Conservation (phyloP, 192 early-diverging fungal genomes). For the Endogone sp. region DNA sequence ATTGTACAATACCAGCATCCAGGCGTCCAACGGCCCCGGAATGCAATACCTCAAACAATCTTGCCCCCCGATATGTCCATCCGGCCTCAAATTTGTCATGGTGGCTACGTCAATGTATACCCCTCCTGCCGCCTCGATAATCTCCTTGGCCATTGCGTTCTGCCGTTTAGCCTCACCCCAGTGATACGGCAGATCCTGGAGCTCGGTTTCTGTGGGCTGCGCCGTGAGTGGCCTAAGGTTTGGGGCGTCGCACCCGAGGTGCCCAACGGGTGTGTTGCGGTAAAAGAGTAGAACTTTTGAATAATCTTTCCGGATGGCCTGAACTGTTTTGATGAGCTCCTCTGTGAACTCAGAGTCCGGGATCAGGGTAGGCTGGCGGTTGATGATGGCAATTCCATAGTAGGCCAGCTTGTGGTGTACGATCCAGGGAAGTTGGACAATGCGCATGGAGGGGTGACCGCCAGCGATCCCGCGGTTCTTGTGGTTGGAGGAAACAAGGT, state of each 20-base stretch:
- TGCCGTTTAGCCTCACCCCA: conserved; percentile 38
- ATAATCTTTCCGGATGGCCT: conserved; percentile 23
- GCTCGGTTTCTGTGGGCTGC: conserved; percentile 24
- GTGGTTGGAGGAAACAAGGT: conserved; percentile 30
- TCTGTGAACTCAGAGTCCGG: conserved; percentile 33
- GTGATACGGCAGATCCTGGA: conserved; percentile 29
- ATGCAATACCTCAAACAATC: conserved; percentile 55
- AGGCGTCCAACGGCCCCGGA: conserved; percentile 51
- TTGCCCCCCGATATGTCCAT: conserved; percentile 50
- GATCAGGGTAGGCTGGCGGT: conserved; percentile 30
- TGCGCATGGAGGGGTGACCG: conserved; percentile 24
- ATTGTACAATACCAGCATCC: conserved; percentile 31
- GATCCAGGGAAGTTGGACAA: conserved; percentile 25
- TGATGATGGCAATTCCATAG: conserved; percentile 43
- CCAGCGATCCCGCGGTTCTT: not conserved
- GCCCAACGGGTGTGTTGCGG: conserved; percentile 39
- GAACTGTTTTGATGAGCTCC: conserved; percentile 25
- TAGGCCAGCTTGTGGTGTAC: conserved; percentile 16
- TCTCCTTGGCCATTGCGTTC: conserved; percentile 42
- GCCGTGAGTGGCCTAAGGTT: conserved; percentile 26
- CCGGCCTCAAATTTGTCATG: conserved; percentile 36
- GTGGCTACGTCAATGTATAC: conserved; percentile 44
- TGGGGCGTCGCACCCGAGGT: conserved; percentile 40
- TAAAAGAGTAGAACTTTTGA: conserved; percentile 47
- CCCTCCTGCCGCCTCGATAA: conserved; percentile 47